These are phyloP conservation scores for Aspergillus caelatus DNA, from an alignment of 2,329 filamentous ascomycete genomes.

Conservation along the genomic window DNA sequence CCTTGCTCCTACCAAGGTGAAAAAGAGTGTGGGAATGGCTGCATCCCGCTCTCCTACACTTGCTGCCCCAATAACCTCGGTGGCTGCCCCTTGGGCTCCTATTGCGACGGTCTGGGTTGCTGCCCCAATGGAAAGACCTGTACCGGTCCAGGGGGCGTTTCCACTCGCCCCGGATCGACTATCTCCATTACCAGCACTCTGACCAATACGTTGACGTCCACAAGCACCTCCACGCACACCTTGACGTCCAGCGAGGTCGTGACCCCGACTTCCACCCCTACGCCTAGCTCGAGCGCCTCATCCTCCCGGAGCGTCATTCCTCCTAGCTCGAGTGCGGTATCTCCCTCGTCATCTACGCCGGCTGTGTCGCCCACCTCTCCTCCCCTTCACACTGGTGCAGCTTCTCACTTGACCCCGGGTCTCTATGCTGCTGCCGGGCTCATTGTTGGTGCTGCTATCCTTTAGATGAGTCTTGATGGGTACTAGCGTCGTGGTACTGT, in stretches of 20 bases:
- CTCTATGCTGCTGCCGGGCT: constrained; percentile 9
- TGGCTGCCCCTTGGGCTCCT: constrained; percentile 7
- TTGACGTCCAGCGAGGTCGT: neutral
- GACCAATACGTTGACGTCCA: constrained; percentile 5
- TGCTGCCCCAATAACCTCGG: neutral
- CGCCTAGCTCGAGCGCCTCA: neutral
- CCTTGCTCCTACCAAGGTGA: constrained; percentile 3
- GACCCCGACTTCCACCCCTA: neutral
- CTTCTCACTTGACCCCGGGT: constrained; percentile 3
- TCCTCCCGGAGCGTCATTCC: constrained; percentile 1
- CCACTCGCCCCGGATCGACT: constrained; percentile 2
- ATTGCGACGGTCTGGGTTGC: constrained; percentile 8
- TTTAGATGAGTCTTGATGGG: neutral
- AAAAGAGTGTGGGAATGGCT: neutral
- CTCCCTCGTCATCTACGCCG: neutral
- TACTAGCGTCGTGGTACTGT: neutral
- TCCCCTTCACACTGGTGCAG: constrained; percentile 6
- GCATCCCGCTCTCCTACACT: constrained; percentile 9
- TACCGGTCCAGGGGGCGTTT: neutral
- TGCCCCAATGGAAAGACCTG: constrained; percentile 11
- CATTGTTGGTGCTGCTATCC: constrained; percentile 6
- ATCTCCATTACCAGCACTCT: constrained; percentile 5
- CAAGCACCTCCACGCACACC: neutral
- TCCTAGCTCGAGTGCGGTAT: neutral
- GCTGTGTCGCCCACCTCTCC: neutral